Base-by-base conservation (phyloP, 257 asterid genomes). In the Misopates orontium region DNA sequence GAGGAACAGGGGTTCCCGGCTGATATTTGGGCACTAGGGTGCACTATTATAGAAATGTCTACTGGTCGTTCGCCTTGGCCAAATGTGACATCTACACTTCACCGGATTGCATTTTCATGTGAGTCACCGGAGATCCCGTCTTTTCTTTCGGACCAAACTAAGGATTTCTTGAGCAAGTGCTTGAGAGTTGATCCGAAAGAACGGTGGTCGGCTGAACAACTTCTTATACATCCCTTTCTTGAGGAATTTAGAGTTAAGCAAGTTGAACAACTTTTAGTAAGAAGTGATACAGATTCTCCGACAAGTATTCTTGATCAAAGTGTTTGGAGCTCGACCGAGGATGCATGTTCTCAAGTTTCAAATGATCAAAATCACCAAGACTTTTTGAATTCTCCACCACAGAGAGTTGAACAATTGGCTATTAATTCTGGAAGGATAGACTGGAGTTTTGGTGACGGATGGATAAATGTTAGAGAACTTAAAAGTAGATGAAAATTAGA, bases 21-120 rank as follows among this genome's bases (percentile, higher is more conserved):
- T 1, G 98, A 91, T 70, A 70, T 91, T 0, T 91, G 98, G 98
- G 95, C 89, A 10, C 21, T 88, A 18, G 98, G 96, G 0, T 91
- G 95, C 67, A 88, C 94, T 7, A 58, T 88, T 9, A 76, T 91
- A 3, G 96, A 88, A 66, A 88, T 91, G 95, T 80, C 83, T 60
- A 80, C 94, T 1, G 94, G 98, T 1, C 53, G 60, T 14, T 61
- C 82, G 4, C 94, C 95, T 48, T 91, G 96, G 96, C 82, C 83
- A 11, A 72, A 80, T 12, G 57, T 75, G 17, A 44, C 77, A 8
- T 31, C 84, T 3, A 52, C 83, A 0, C 73, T 91, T 16, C 77
- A 72, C 73, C 75, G 53, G 68, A 88, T 86, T 15, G 96, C 88
- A 13, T 83, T 78, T 44, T 83, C 95, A 23, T 85, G 84, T 8